These are phyloP conservation scores for Conticribra guillardii DNA, from an alignment of 108 stramenopile genomes.

Conservation along the genomic window DNA sequence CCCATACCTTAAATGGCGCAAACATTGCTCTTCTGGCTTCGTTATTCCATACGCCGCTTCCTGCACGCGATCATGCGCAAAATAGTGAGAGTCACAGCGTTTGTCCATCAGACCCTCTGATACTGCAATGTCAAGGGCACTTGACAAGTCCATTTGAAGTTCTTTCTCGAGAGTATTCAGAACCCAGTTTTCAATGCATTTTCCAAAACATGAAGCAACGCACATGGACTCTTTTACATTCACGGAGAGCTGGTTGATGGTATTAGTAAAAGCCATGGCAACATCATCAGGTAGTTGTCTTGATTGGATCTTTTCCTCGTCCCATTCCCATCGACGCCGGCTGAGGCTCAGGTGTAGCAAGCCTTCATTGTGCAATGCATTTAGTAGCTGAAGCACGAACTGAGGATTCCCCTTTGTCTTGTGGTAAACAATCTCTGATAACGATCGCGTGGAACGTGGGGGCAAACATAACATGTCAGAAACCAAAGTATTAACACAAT, in stretches of 20 bases:
- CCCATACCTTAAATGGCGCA: constrained; percentile 19
- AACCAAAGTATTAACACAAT: constrained; percentile 11
- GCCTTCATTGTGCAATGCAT: constrained; percentile 16
- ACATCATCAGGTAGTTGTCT: constrained; percentile 23
- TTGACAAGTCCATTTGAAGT: constrained; percentile 2
- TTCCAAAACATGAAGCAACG: constrained; percentile 24
- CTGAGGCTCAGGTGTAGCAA: constrained; percentile 21
- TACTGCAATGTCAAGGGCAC: constrained; percentile 1
- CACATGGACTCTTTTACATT: constrained; percentile 15
- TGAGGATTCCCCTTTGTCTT: constrained; percentile 34
- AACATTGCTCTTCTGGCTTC: constrained; percentile 1
- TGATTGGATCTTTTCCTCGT: constrained; percentile 23
- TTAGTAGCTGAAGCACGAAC: constrained; percentile 17
- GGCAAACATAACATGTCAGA: too few species aligned
- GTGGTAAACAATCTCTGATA: constrained; percentile 10
- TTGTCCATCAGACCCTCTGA: constrained; percentile 9
- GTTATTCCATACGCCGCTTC: not conserved
- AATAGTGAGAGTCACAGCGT: not conserved
- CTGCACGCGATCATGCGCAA: constrained; percentile 10
- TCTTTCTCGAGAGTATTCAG: constrained; percentile 13
- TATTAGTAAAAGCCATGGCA: constrained; percentile 8
- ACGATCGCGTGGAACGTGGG: constrained; percentile 21
- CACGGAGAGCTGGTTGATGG: constrained; percentile 6
- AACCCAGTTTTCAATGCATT: not conserved
- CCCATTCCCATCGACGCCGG: constrained; percentile 36